Conservation (phyloP, 768 basidiomycete species). For the Naganishia randhawae region DNA sequence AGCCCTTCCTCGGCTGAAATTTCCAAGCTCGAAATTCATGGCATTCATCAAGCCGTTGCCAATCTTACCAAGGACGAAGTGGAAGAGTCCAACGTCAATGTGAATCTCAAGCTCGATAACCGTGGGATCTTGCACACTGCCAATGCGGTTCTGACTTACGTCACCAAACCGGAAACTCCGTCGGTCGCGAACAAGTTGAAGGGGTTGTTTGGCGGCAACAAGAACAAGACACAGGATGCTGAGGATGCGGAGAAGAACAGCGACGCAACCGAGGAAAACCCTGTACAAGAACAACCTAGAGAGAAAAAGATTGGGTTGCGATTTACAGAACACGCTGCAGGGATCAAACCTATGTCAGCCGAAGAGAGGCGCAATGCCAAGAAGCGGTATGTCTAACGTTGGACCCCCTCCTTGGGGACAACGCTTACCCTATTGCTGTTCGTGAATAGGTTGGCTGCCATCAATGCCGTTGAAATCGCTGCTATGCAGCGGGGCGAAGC, state of each 20-base stretch:
- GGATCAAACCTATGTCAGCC: slow-evolving; percentile 69
- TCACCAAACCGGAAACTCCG: slow-evolving; percentile 57
- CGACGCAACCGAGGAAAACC: slow-evolving; percentile 36
- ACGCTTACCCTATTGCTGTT: not conserved
- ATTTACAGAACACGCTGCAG: slow-evolving; percentile 62
- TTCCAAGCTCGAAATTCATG: slow-evolving; percentile 67
- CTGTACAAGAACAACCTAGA: slow-evolving; percentile 50
- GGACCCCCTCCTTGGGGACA: not conserved
- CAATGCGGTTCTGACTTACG: slow-evolving; percentile 73
- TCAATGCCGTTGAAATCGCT: slow-evolving; percentile 71
- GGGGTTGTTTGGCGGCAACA: slow-evolving; percentile 68
- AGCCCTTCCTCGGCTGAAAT: slow-evolving; percentile 57
- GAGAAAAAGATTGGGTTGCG: slow-evolving; percentile 65
- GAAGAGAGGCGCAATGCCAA: slow-evolving; percentile 68
- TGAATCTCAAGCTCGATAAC: slow-evolving; percentile 75
- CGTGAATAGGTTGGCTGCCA: slow-evolving; percentile 63
- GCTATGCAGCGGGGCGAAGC: slow-evolving; percentile 82
- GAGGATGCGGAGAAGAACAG: slow-evolving; percentile 33
- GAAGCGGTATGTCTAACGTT: slow-evolving; percentile 58
- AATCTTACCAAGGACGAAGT: slow-evolving; percentile 82
- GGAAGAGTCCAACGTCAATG: slow-evolving; percentile 77
- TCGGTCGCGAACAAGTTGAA: slow-evolving; percentile 69
- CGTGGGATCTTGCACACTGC: slow-evolving; percentile 78
- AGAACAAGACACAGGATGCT: slow-evolving; percentile 36
- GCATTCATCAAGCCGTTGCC: slow-evolving; percentile 68